Base-by-base conservation (phyloP, 225 moss, liverwort and hornwort species). In the Pleurozium schreberi region DNA sequence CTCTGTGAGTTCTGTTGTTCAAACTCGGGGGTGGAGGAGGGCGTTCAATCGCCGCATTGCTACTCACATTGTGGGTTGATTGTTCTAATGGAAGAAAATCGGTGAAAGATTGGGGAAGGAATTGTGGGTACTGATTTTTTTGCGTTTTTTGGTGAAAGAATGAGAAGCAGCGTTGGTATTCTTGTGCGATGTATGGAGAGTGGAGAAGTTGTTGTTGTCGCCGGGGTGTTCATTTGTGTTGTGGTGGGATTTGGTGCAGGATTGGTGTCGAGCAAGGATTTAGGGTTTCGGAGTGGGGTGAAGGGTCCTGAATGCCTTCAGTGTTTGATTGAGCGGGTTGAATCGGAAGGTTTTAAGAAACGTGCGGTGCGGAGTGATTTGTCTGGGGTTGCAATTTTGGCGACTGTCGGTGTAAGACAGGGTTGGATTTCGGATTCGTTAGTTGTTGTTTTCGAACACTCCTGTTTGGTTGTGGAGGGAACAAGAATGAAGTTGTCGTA, bases 271-370 rank as follows among this genome's bases (percentile, higher is more conserved):
- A 60, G 34, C 18, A 45, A 85, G 85, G 85, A 89, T 82, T 89
- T 92, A 91, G 92, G 92, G 87, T 89, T 91, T 83, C 87, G 34
- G 67, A 85, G 36, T 59, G 80, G 61, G 67, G 53, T 26, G 27
- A 19, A 49, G 60, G 43, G 78, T 73, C 13, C 36, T 26, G 26
- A 59, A 59, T 57, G 59, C 49, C 33, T 69, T 47, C 14, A 7
- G 71, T 27, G 65, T 65, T 84, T 36, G 50, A 30, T 69, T 30
- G 55, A 67, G 81, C 8, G 36, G 58, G 38, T 86, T 77, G 45
- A 68, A 60, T 68, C 6, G 74, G 85, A 71, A 57, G 75, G 71
- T 59, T 65, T 65, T 81, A 33, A 38, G 82, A 38, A n/a, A 33
- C n/a, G 49, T 64, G 43, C 34, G 38, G 57, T 84, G 88, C 53